Evolutionary conservation across 306 rosid species (phyloP), one percentile per base, ranked within the genome.

Genomic region (Canavalia ensiformis): DNA sequence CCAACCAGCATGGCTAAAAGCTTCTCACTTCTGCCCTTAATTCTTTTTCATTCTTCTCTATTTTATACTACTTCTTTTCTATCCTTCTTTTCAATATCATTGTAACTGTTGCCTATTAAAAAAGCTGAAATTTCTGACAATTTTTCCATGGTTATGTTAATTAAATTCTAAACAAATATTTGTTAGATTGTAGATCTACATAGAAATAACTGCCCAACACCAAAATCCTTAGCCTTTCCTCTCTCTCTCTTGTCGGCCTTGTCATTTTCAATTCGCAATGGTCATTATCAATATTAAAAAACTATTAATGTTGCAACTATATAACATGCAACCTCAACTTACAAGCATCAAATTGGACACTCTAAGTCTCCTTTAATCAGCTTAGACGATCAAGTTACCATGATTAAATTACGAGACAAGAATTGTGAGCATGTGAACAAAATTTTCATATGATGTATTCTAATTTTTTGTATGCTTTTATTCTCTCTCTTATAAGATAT

Each of bases 101-200:
- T 81, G 83, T 69, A 76, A 76, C 77, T 73, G 64, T 74, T 75
- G 77, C 77, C 42, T 49, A 52, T 6, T 2, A 64, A 34, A 77
- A 72, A 74, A 28, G 88, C 88, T 85, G 82, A 87, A 68, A 68
- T 47, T 82, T 88, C 87, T 86, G 91, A 87, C 91, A 87, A 49
- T n/a, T 78, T 74, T 86, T 92, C 89, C 89, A 89, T 89, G 97
- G 88, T 77, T 86, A 80, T 59, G 44, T 74, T 67, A 72, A 60
- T 41, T 41, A 41, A 41, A 25, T 51, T 8, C 1, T 81, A 56
- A 71, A 85, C 72, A 64, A 65, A 81, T 34, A 18, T 65, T n/a
- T 64, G 72, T n/a, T 70, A 29, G 77, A 78, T 76, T 46, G 47
- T 64, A 59, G 45, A 76, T 76, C 83, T 42, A 55, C 69, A 65